phyloP scores from a whole-genome alignment of 2,329 filamentous ascomycete species.

The Penicillium frequentans region DNA sequence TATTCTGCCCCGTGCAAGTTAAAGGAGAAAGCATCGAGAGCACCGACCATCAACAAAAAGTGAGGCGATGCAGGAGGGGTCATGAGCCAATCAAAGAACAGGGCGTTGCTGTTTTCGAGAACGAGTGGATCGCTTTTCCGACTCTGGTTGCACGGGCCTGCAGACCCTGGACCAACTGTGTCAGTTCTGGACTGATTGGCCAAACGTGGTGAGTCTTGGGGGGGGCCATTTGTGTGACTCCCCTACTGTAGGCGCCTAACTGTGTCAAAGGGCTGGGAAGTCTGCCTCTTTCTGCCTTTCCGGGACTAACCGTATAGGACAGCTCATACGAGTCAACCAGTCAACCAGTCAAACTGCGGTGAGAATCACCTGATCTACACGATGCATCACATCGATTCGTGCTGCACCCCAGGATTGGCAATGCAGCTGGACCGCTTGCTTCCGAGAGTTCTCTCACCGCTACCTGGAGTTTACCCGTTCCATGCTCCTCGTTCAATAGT shows the following conservation, averaged over 20 bases:
- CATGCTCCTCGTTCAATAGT: not conserved
- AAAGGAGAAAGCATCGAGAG: not conserved
- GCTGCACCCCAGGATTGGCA: slow-evolving; percentile 24
- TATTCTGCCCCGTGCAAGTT: slow-evolving; percentile 5
- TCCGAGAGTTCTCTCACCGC: slow-evolving; percentile 8
- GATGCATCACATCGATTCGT: slow-evolving; percentile 6
- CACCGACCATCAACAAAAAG: slow-evolving; percentile 13
- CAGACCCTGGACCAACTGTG: slow-evolving; percentile 8
- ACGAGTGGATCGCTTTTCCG: slow-evolving; percentile 19
- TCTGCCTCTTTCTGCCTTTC: not conserved
- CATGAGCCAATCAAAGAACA: slow-evolving; percentile 17
- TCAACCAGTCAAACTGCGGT: slow-evolving; percentile 3
- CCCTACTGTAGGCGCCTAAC: slow-evolving; percentile 2
- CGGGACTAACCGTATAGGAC: not conserved
- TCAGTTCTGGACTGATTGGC: slow-evolving; percentile 1
- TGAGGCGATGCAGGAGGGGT: slow-evolving; percentile 27
- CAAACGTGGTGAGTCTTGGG: not conserved
- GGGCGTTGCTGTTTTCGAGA: slow-evolving; percentile 20
- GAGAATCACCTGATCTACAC: slow-evolving; percentile 12
- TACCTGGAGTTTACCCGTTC: slow-evolving; percentile 7
- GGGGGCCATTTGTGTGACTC: slow-evolving; percentile 4
- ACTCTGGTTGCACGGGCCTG: slow-evolving; percentile 11
- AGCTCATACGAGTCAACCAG: not conserved
- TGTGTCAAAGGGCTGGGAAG: not conserved
- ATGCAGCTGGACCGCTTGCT: slow-evolving; percentile 15